phyloP scores from a whole-genome alignment of 495 filamentous ascomycete genomes.

The Cladorrhinum samala region DNA sequence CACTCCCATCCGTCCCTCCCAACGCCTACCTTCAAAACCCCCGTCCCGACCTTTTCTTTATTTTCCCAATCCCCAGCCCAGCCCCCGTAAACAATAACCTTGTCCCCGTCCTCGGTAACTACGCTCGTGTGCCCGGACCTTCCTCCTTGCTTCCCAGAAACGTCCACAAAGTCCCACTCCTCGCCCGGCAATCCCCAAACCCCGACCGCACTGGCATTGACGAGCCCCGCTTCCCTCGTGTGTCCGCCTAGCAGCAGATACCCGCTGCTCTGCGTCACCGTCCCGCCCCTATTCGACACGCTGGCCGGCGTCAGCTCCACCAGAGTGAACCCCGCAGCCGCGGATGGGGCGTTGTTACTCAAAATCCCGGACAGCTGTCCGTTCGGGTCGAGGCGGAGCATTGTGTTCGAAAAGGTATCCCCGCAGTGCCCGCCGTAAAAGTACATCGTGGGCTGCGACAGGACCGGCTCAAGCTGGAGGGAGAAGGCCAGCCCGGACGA shows the following conservation, averaged over 20 bases:
- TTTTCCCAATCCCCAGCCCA: no score
- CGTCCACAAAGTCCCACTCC: constrained; percentile 73
- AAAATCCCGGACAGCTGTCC: constrained; percentile 17
- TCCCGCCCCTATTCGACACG: constrained; percentile 50
- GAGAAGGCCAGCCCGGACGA: constrained; percentile 64
- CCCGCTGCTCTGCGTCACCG: constrained; percentile 58
- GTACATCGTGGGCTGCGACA: constrained; percentile 51
- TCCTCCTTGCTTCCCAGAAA: constrained; percentile 23
- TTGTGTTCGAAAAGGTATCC: constrained; percentile 26
- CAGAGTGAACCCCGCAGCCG: constrained; percentile 82
- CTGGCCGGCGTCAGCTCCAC: constrained; percentile 55
- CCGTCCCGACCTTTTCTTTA: constrained; percentile 4
- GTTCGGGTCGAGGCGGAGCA: constrained; percentile 49
- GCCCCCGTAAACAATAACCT: not conserved
- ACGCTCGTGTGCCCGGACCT: not conserved
- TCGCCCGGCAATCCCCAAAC: constrained; percentile 81
- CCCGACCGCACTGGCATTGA: constrained; percentile 89
- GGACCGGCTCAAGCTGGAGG: constrained; percentile 41
- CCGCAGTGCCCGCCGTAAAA: constrained; percentile 84
- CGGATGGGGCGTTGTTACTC: constrained; percentile 58
- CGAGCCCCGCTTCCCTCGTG: constrained; percentile 65
- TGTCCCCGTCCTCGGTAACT: not conserved
- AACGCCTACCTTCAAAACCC: not conserved
- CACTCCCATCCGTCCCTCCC: not conserved
- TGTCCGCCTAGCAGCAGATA: constrained; percentile 85